Conservation (phyloP, 768 basidiomycete species). For the Lactarius pseudohatsudake region DNA sequence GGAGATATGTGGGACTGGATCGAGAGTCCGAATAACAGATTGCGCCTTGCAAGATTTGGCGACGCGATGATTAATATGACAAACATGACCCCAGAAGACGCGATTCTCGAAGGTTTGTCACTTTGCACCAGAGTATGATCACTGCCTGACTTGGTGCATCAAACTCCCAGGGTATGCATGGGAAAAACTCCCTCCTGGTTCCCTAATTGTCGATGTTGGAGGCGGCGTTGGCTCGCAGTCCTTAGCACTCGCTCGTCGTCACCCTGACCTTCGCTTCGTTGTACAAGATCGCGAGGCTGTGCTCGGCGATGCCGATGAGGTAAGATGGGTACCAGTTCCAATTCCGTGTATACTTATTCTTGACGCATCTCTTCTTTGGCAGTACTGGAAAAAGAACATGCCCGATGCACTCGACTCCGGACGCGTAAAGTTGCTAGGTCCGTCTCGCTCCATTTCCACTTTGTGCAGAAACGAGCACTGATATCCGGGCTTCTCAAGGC, state of each 20-base stretch:
- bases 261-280: not conserved
- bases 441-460: not conserved
- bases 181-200: not conserved
- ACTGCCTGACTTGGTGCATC: not conserved
- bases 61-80: too few relatives aligned
- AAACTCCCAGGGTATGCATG: not conserved
- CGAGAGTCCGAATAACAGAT: not conserved
- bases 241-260: not conserved
- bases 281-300: not conserved
- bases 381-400: slow-evolving; percentile 10
- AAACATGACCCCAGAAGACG: not conserved
- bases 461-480: not conserved
- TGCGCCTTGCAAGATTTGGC: not conserved
- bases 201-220: not conserved
- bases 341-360: not conserved
- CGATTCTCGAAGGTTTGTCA: slow-evolving; percentile 8
- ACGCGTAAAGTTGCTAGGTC: not conserved
- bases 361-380: not conserved
- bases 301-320: not conserved
- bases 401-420: not conserved
- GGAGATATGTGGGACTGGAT: not conserved
- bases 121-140: not conserved
- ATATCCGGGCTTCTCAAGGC: not conserved
- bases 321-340: not conserved
- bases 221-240: not conserved